These are phyloP conservation scores for Thinopyrum elongatum DNA, from an alignment of 176 grass and related monocot genomes.

Conservation along the genomic window DNA sequence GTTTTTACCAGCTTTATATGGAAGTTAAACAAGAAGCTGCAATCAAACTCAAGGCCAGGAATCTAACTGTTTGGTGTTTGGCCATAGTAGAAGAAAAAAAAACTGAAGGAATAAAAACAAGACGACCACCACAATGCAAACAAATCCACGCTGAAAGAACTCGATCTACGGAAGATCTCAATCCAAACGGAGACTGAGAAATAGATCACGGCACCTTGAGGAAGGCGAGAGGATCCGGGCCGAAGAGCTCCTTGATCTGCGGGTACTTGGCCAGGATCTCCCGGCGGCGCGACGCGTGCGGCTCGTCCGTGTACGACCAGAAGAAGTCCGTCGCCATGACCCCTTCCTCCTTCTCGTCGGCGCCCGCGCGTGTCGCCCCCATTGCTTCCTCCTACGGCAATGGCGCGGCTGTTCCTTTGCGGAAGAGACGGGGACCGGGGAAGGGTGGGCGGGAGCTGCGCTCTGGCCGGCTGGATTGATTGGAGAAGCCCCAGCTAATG, in stretches of 20 bases:
- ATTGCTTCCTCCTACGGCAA: conserved; percentile 20
- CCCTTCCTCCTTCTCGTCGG: conserved; percentile 43
- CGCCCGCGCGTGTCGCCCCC: conserved; percentile 13
- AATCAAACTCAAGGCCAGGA: not conserved
- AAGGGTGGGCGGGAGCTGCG: not conserved
- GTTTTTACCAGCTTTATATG: not conserved
- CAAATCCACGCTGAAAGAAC: not conserved
- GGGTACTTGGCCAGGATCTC: conserved; percentile 91
- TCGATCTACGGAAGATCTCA: not conserved
- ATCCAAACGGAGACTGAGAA: not conserved
- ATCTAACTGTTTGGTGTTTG: not conserved
- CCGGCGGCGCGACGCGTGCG: conserved; percentile 82
- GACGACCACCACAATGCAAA: not conserved
- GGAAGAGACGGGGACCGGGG: not conserved
- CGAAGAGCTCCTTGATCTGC: conserved; percentile 98
- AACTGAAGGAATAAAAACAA: not conserved
- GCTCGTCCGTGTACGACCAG: conserved; percentile 99
- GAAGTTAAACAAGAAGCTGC: not conserved
- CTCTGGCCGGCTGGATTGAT: not conserved
- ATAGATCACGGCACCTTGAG: conserved; percentile 61
- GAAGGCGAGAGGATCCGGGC: conserved; percentile 79
- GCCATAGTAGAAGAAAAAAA: not conserved
- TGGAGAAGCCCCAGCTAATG: not conserved
- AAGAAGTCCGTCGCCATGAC: conserved; percentile 96
- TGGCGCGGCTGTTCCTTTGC: not conserved